These are phyloP conservation scores for Aspergillus fischeri DNA, from an alignment of 2,329 filamentous ascomycete species.

Conservation along the genomic window DNA sequence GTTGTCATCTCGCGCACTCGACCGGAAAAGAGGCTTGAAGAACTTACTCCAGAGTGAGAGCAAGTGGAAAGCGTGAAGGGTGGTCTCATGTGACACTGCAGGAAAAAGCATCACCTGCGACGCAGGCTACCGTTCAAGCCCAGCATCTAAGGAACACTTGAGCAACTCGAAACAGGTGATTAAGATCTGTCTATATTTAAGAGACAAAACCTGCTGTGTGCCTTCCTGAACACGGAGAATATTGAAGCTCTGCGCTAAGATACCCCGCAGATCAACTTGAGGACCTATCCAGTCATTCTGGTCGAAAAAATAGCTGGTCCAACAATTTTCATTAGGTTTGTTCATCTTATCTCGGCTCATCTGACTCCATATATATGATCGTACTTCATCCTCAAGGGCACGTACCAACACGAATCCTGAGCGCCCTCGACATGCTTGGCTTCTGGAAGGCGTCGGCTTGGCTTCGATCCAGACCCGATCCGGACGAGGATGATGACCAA, in stretches of 20 bases:
- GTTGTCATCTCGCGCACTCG: not conserved
- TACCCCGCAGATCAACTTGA: not conserved
- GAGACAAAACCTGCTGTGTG: not conserved
- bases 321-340: not conserved
- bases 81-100: not conserved
- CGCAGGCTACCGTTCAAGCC: not conserved
- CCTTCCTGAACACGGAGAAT: not conserved
- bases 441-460: slow-evolving; percentile 7
- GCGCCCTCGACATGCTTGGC: not conserved
- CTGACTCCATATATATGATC: not conserved
- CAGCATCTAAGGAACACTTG: not conserved
- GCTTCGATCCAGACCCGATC: slow-evolving; percentile 1
- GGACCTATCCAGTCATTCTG: not conserved
- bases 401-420: not conserved
- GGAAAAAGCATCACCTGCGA: not conserved
- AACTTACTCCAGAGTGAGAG: no score
- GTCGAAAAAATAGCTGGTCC: not conserved
- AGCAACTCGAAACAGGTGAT: not conserved
- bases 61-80: not conserved
- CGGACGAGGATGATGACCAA: slow-evolving; percentile 4
- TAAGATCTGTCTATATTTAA: not conserved
- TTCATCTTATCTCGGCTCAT: not conserved
- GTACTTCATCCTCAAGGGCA: not conserved
- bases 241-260: not conserved
- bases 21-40: not conserved